Percentiles rank a stretch among this genome's conserved stretches.
These are phyloP conservation scores for Umbelopsis isabellina DNA, from an alignment of 192 early-diverging fungal genomes.

Conservation along the genomic window DNA sequence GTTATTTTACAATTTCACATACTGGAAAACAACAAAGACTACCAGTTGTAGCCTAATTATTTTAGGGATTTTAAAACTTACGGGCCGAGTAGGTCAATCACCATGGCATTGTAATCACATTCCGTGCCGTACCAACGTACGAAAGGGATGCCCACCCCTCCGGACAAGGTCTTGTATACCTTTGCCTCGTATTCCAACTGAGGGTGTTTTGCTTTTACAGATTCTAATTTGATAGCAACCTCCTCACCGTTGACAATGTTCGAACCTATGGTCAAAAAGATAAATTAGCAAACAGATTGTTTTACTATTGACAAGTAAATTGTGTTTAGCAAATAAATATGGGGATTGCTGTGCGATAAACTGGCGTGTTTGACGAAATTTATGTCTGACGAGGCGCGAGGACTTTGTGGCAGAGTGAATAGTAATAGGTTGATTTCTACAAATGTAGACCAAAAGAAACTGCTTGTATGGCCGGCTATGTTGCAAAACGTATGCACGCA, in stretches of 20 bases:
- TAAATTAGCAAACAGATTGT: neutral
- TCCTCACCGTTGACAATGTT: constrained; percentile 92
- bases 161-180: constrained; percentile 92
- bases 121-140: constrained; percentile 83
- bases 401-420: too few relatives aligned
- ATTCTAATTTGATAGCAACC: constrained; percentile 96
- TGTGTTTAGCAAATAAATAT: neutral
- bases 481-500: too few relatives aligned
- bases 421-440: too few relatives aligned
- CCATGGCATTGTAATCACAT: constrained; percentile 83
- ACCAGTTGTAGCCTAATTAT: neutral
- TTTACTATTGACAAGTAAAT: neutral
- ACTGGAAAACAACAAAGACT: neutral
- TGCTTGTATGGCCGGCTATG: too few relatives aligned
- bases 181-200: constrained; percentile 96
- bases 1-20: too few relatives aligned
- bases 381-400: too few relatives aligned
- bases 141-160: constrained; percentile 88
- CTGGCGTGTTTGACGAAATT: too few relatives aligned
- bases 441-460: too few relatives aligned
- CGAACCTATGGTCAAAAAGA: constrained; percentile 52
- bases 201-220: constrained; percentile 92
- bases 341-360: too few relatives aligned
- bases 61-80: constrained; percentile 15
- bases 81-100: constrained; percentile 85